Evolutionary conservation across 2,329 filamentous ascomycete genomes (phyloP), one percentile per base, ranked within the genome.

Genomic region (Talaromyces islandicus): DNA sequence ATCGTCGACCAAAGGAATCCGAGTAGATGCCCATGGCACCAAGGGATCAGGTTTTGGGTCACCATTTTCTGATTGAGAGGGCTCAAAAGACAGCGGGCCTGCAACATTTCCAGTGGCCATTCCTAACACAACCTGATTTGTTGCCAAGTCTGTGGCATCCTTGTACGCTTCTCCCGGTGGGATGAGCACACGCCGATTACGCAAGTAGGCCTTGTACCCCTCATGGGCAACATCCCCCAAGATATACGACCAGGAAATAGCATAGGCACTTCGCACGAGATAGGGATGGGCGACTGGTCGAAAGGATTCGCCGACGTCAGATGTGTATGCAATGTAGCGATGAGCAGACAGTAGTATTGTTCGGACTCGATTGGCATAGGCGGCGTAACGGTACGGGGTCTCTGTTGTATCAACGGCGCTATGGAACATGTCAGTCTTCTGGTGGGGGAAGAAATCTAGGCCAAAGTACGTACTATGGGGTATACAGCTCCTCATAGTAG

Each of bases 241-340:
- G 24, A 99, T 84, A 70, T 99, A 99, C 11, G 89, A 81, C 94
- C 94, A 97, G 1, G 91, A 96, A 48, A 99, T 80, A 54, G 85
- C 93, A 71, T 99, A 99, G 6, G 94, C 94, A 54, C 85, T 81
- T 61, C 88, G 85, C 11, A 99, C 89, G 3, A 95, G 77, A 68
- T 83, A 87, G 0, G 92, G 93, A 71, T 97, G 92, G 4, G 93
- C 92, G 43, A 99, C 84, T 0, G 94, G 94, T 1, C 94, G 86
- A 77, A 99, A 99, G 0, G 90, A 95, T 76, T 99, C 94, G 72
- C 94, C 94, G 64, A 99, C 93, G 70, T 97, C 93, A 21, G 88
- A 92, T 0, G 94, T 97, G 74, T 99, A 99, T 60, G 94, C 94
- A 54, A 99, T 92, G 71, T 99, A 99, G 69, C 94, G 88, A 70